Evolutionary conservation across 164 flowering plant species (phyloP).

Genomic region (Umbilicus rupestris): DNA sequence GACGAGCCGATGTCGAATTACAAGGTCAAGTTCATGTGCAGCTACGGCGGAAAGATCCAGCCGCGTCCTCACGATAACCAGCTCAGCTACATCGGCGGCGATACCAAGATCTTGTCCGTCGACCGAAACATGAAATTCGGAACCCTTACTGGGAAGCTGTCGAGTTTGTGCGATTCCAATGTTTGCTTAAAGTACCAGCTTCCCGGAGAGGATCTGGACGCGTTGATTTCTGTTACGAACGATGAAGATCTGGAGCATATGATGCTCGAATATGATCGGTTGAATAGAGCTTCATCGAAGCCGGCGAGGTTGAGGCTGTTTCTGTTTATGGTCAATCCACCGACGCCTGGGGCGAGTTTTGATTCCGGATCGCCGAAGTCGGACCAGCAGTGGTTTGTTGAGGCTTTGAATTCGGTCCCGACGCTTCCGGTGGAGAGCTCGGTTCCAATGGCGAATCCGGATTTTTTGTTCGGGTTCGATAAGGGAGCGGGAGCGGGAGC

Average conservation of each 20-base stretch:
- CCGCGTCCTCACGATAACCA: slow-evolving; percentile 71
- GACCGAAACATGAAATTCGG: slow-evolving; percentile 46
- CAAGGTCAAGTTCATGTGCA: slow-evolving; percentile 75
- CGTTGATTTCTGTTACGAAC: slow-evolving; percentile 68
- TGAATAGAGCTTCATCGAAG: slow-evolving; percentile 34
- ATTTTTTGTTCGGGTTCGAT: slow-evolving; percentile 67
- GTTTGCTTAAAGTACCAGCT: slow-evolving; percentile 68
- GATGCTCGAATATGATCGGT: slow-evolving; percentile 76
- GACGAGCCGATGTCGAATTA: slow-evolving; percentile 15
- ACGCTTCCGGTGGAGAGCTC: slow-evolving; percentile 24
- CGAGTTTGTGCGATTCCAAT: slow-evolving; percentile 26
- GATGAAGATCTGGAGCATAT: slow-evolving; percentile 85
- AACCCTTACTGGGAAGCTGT: slow-evolving; percentile 34
- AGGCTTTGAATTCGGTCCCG: slow-evolving; percentile 59
- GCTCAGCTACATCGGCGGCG: slow-evolving; percentile 71
- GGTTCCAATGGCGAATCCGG: slow-evolving; percentile 25
- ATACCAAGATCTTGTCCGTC: slow-evolving; percentile 68
- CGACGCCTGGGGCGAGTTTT: slow-evolving; percentile 15
- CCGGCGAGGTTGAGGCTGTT: slow-evolving; percentile 64
- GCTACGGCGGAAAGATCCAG: slow-evolving; percentile 78
- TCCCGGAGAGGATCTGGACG: slow-evolving; percentile 80
- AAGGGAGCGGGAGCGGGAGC: too few species aligned
- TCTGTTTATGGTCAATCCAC: slow-evolving; percentile 23
- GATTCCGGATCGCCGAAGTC: slow-evolving; percentile 26
- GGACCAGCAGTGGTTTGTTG: slow-evolving; percentile 70